Conservation (phyloP, 2,329 filamentous ascomycete genomes). For the Paradendryphiella salina region DNA sequence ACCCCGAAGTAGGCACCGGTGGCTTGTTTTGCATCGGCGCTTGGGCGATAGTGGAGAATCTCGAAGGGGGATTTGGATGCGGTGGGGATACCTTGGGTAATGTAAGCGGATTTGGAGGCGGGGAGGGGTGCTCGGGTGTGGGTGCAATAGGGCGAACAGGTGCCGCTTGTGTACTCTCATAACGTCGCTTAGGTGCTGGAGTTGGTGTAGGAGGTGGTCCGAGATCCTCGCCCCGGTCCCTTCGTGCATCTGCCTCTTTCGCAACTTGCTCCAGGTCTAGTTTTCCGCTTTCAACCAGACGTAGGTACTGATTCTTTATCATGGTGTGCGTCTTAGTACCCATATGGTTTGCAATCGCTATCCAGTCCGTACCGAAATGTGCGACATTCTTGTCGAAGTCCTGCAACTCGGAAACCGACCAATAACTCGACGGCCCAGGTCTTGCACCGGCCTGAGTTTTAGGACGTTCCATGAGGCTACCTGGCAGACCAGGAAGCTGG, state of each 20-base stretch:
- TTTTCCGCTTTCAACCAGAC: constrained; percentile 51
- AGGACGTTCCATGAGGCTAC: constrained; percentile 44
- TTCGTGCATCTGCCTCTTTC: constrained; percentile 48
- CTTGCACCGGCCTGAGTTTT: constrained; percentile 48
- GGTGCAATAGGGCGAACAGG: constrained; percentile 51
- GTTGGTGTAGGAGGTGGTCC: constrained; percentile 55
- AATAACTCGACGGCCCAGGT: constrained; percentile 75
- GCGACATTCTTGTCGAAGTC: constrained; percentile 74
- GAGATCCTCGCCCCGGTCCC: constrained; percentile 51
- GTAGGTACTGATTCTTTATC: constrained; percentile 61
- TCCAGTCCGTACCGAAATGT: constrained; percentile 79
- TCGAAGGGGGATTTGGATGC: constrained; percentile 25
- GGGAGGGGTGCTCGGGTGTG: constrained; percentile 51
- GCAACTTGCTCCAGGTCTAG: constrained; percentile 50
- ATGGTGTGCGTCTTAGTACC: constrained; percentile 84
- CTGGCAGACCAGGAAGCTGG: constrained; percentile 20
- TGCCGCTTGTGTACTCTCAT: constrained; percentile 48
- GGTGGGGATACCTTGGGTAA: constrained; percentile 48
- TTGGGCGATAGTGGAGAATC: constrained; percentile 42
- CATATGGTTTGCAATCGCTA: constrained; percentile 75
- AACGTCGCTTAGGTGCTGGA: constrained; percentile 53
- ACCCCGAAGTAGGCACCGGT: constrained; percentile 27
- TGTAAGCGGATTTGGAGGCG: constrained; percentile 27
- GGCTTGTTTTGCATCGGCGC: constrained; percentile 37
- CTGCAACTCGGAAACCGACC: constrained; percentile 79